Percentiles rank a stretch among this genome's conserved stretches.
Conservation (phyloP, 352 stramenopile genomes). For the Phytophthora aleatoria region DNA sequence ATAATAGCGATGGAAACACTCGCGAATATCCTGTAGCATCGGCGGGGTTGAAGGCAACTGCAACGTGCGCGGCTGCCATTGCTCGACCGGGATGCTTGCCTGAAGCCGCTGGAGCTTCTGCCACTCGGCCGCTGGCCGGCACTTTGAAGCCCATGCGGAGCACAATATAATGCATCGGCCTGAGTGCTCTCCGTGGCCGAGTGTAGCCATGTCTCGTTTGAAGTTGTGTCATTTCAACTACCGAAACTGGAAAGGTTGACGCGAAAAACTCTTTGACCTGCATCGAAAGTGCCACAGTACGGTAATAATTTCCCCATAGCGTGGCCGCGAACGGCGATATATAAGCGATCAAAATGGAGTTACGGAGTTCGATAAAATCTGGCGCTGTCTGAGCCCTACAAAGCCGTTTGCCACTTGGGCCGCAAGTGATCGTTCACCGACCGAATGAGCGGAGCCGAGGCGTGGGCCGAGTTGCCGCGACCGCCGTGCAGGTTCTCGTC, state of each 20-base stretch:
- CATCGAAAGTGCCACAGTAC: too few relatives aligned
- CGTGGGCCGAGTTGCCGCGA: constrained; percentile 68
- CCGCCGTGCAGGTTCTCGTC: constrained; percentile 85
- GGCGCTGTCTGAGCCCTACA: constrained; percentile 37
- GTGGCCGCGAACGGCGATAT: not conserved
- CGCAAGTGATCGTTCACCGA: constrained; percentile 85
- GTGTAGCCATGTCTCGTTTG: constrained; percentile 23
- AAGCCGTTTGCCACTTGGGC: constrained; percentile 81
- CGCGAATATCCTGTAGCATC: too few relatives aligned
- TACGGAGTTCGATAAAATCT: not conserved
- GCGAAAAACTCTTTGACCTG: constrained; percentile 3
- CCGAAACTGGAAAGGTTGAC: constrained; percentile 9
- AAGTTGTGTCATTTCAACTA: constrained; percentile 1
- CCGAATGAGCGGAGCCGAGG: constrained; percentile 64
- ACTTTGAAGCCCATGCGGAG: too few relatives aligned
- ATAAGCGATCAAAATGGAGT: constrained; percentile 24
- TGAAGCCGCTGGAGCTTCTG: constrained; percentile 9
- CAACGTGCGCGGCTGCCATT: not conserved
- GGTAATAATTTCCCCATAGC: too few relatives aligned
- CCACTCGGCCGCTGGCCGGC: not conserved
- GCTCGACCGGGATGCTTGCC: not conserved
- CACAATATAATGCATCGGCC: too few relatives aligned
- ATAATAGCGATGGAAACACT: too few relatives aligned
- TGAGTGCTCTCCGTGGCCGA: too few relatives aligned
- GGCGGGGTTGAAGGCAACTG: not conserved